Conservation (phyloP, 176 grass and related monocot species). For the Thinopyrum elongatum region DNA sequence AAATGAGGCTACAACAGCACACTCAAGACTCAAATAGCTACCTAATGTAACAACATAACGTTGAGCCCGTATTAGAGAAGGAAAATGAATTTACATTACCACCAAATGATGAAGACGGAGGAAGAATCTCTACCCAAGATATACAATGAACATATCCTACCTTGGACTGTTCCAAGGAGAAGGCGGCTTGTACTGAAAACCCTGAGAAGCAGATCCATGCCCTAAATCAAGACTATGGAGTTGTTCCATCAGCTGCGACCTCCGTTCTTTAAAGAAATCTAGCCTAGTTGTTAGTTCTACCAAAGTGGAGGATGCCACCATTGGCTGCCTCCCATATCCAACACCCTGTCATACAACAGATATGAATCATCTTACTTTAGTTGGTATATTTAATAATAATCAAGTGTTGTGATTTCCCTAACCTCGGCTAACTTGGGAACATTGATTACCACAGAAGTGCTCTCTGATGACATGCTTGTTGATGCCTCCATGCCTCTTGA, state of each 20-base stretch:
- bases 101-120: not conserved
- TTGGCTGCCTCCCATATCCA: constrained; percentile 67
- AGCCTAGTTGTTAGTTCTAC: constrained; percentile 94
- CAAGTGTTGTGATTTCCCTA: constrained; percentile 4
- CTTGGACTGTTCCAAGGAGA: constrained; percentile 84
- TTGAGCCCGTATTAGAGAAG: not conserved
- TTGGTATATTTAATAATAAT: not conserved
- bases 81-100: constrained; percentile 38
- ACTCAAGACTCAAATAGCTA: constrained; percentile 19
- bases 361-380: not conserved
- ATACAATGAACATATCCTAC: constrained; percentile 53
- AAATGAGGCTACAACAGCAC: constrained; percentile 8
- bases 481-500: constrained; percentile 68
- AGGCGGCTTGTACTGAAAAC: constrained; percentile 66
- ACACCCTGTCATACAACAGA: constrained; percentile 42
- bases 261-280: constrained; percentile 98
- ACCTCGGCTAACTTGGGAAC: constrained; percentile 75
- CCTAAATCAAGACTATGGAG: constrained; percentile 93
- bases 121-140: constrained; percentile 41
- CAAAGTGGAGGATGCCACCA: constrained; percentile 86
- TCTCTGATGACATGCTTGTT: constrained; percentile 66
- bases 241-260: constrained; percentile 98
- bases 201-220: constrained; percentile 64
- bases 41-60: constrained; percentile 10
- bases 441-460: constrained; percentile 44